Percentiles rank a stretch among this genome's conserved stretches.
phyloP scores from a whole-genome alignment of 441 rosid genomes.

The Arabidopsis hybrid region DNA sequence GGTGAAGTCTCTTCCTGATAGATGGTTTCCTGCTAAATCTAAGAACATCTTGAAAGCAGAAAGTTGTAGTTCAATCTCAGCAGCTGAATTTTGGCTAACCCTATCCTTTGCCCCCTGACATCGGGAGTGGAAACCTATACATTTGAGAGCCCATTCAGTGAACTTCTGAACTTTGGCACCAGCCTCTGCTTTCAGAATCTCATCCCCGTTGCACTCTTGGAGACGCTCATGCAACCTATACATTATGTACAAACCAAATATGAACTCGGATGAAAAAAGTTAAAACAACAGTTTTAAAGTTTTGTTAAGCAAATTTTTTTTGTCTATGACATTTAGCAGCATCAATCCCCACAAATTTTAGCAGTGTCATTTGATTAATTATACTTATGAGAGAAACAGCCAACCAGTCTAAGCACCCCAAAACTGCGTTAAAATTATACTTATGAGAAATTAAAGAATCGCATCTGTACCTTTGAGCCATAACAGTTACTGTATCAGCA shows the following conservation, averaged over 20 bases:
- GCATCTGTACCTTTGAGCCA: slow-evolving; percentile 81
- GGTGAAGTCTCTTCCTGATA: slow-evolving; percentile 91
- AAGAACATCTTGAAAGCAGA: slow-evolving; percentile 91
- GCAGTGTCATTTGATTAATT: slow-evolving; percentile 8
- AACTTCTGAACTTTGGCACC: slow-evolving; percentile 94
- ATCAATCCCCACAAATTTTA: not conserved
- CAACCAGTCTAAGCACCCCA: slow-evolving; percentile 9
- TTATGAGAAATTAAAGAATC: not conserved
- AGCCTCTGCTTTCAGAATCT: slow-evolving; percentile 92
- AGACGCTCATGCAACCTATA: slow-evolving; percentile 93
- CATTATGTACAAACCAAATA: slow-evolving; percentile 27
- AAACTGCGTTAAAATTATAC: not conserved
- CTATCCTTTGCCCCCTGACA: slow-evolving; percentile 72
- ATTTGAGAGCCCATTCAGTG: slow-evolving; percentile 96
- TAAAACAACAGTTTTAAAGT: not conserved
- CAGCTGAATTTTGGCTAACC: slow-evolving; percentile 72
- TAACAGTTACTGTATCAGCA: slow-evolving; percentile 87
- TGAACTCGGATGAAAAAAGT: not conserved
- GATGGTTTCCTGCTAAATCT: slow-evolving; percentile 87
- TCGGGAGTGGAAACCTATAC: slow-evolving; percentile 92
- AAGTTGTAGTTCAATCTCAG: slow-evolving; percentile 84
- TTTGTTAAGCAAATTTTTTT: not conserved
- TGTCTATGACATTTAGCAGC: not conserved
- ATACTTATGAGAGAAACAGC: slow-evolving; percentile 2
- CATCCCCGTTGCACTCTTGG: slow-evolving; percentile 90